These are phyloP conservation scores for Triadica sebifera DNA, from an alignment of 345 rosid genomes.

Conservation along the genomic window DNA sequence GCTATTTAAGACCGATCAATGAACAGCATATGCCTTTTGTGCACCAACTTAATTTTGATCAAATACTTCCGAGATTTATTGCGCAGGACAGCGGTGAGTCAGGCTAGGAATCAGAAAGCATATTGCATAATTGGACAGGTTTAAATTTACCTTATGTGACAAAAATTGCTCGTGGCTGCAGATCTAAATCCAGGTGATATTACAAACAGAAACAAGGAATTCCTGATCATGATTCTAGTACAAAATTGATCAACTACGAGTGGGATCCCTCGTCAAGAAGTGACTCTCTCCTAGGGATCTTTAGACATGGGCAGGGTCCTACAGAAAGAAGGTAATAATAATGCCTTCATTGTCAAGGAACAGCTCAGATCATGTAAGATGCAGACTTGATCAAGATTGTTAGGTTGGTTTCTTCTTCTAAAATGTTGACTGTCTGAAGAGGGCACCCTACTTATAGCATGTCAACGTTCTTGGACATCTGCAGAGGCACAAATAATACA, in stretches of 20 bases:
- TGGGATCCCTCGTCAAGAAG: constrained; percentile 14
- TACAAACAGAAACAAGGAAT: constrained; percentile 19
- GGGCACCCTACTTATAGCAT: constrained; percentile 4
- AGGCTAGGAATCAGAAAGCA: neutral
- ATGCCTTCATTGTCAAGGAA: constrained; percentile 3
- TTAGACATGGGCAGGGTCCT: neutral
- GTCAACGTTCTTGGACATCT: constrained; percentile 30
- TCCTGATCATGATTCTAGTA: constrained; percentile 21
- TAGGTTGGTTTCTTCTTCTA: constrained; percentile 9
- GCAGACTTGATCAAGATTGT: constrained; percentile 17
- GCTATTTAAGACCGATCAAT: neutral
- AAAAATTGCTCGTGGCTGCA: constrained; percentile 14
- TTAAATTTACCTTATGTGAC: constrained; percentile 16
- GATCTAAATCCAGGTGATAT: constrained; percentile 23
- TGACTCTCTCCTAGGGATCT: constrained; percentile 18
- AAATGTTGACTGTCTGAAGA: neutral
- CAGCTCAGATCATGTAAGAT: constrained; percentile 6
- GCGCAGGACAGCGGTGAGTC: neutral
- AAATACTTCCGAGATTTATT: neutral
- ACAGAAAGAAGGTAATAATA: neutral
- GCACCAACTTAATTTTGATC: neutral
- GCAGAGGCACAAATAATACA: constrained; percentile 10
- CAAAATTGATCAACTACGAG: constrained; percentile 41
- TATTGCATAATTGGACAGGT: constrained; percentile 6
- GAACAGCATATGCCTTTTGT: neutral